A percentile compares a stretch with the other conserved stretches of the same genome.
phyloP scores from a whole-genome alignment of 2,329 filamentous ascomycete genomes.

The Thelonectria blattea region DNA sequence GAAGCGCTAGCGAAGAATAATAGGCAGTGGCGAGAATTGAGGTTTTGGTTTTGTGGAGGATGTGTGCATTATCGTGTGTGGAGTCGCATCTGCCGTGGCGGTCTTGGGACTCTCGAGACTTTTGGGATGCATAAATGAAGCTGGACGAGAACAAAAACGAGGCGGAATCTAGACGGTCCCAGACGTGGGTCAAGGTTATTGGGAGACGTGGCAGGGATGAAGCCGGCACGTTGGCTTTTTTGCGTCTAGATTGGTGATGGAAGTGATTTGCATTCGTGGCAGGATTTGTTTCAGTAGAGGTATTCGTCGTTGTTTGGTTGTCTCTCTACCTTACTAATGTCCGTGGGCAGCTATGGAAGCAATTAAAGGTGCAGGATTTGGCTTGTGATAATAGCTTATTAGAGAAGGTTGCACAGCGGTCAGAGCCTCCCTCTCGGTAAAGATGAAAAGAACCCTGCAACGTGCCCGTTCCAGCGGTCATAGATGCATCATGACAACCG shows the following conservation, averaged over 20 bases:
- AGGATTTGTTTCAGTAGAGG: not conserved
- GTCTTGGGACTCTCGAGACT: not conserved
- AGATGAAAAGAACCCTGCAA: not conserved
- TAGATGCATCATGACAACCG: not conserved
- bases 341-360: no score
- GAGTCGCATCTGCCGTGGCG: not conserved
- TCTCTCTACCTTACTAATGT: no score
- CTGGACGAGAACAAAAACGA: not conserved
- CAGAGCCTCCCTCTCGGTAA: no score
- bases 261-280: not conserved
- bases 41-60: not conserved
- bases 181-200: slow-evolving; percentile 12
- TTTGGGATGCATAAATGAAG: not conserved
- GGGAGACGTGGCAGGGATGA: slow-evolving; percentile 1
- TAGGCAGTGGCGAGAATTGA: not conserved
- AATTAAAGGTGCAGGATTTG: not conserved
- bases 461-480: not conserved
- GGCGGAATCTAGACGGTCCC: not conserved
- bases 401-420: no score
- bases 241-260: not conserved
- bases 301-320: not conserved
- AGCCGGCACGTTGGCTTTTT: not conserved
- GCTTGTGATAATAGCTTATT: not conserved
- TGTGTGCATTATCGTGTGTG: not conserved
- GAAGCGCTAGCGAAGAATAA: not conserved